Base-by-base conservation (phyloP, 768 basidiomycete genomes). In the Pleurotus tuber-regium region DNA sequence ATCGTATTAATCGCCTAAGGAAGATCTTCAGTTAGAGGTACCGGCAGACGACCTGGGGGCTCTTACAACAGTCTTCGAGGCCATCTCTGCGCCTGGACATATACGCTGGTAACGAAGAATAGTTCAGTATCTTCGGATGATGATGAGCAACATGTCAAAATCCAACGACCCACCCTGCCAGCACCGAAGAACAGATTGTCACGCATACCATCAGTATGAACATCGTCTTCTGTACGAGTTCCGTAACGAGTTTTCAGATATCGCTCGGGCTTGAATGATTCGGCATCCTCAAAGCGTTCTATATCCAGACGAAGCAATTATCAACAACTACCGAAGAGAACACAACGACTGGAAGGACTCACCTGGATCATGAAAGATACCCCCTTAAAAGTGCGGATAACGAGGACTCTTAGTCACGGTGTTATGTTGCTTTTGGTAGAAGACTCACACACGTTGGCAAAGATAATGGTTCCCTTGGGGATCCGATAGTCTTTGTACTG, bases 1-100 rank as follows among this genome's bases (percentile, higher is more conserved):
- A 63, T 64, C 4, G 50, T 54, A 41, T 60, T 61, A 23, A 68
- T 48, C 28, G 50, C 44, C 63, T 64, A 43, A 38, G 28, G 12
- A 9, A 16, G 25, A 35, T 40, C 18, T 43, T 2, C 19, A n/a
- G n/a, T 26, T n/a, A 23, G 40, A 33, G n/a, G 47, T 19, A 10
- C 33, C 26, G 26, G 44, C 11, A 18, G 5, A 29, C 4, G 24
- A 8, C 24, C 47, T 29, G 29, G 40, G 28, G 11, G 28, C 19
- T 11, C 56, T 29, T 43, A 61, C 60, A 16, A 61, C 19, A 9
- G 58, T 53, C 24, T 55, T 53, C 5, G 43, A 19, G 1, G 60
- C 58, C 18, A 57, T 30, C 19, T 57, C 51, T 11, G 55, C 56
- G 9, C 60, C 60, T 7, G 58, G 56, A 30, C 60, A 61, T 18